Evolutionary conservation across 73 alveolate genomes (phyloP).

Genomic region (Symbiodinium natans): DNA sequence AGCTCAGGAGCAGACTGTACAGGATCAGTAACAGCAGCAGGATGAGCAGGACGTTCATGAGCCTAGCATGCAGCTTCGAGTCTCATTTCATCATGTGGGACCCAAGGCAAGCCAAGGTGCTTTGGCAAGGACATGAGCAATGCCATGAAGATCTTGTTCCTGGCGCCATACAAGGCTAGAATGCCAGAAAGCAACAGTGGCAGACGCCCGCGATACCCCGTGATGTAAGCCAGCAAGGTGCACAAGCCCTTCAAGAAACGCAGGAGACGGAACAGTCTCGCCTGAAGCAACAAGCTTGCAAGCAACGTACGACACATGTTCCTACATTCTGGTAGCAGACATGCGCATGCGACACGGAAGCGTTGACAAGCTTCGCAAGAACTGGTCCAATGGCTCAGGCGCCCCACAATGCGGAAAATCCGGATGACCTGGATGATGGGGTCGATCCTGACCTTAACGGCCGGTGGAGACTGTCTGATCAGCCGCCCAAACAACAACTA

Average conservation of each 20-base stretch:
- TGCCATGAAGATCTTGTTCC: slow-evolving; percentile 95
- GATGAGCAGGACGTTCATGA: slow-evolving; percentile 78
- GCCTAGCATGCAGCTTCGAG: not conserved
- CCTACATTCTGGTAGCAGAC: too few relatives aligned
- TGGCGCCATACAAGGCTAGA: slow-evolving; percentile 44
- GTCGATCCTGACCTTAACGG: slow-evolving; percentile 43
- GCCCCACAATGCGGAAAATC: slow-evolving; percentile 92
- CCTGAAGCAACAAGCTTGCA: not conserved
- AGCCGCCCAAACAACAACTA: not conserved
- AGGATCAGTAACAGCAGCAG: slow-evolving; percentile 51
- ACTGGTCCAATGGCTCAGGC: not conserved
- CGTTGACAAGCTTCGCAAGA: too few relatives aligned
- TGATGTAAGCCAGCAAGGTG: not conserved
- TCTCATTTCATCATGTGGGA: too few relatives aligned
- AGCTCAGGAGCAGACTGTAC: slow-evolving; percentile 20
- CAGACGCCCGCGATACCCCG: not conserved
- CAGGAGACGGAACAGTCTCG: slow-evolving; percentile 95
- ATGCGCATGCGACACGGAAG: too few relatives aligned
- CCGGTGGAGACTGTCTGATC: not conserved
- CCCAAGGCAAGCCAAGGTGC: slow-evolving; percentile 19
- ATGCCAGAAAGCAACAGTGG: not conserved
- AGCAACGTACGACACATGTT: too few relatives aligned
- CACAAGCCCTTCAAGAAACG: slow-evolving; percentile 94
- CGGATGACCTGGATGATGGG: slow-evolving; percentile 92
- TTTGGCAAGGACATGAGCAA: slow-evolving; percentile 95